These are phyloP conservation scores for Corymbia calophylla DNA, from an alignment of 441 rosid genomes.

Conservation along the genomic window DNA sequence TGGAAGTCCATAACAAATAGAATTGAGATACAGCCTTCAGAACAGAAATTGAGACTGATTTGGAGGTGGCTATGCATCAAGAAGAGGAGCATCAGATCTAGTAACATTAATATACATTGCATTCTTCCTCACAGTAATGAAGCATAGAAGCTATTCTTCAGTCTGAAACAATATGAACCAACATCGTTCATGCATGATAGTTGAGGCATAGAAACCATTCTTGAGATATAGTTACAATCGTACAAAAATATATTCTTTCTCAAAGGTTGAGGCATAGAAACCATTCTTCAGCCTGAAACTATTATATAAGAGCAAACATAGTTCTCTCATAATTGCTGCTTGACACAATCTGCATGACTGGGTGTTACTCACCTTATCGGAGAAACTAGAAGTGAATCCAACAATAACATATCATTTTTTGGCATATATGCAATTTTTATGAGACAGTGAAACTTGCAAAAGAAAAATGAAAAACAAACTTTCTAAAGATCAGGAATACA, in stretches of 20 bases:
- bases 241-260: neutral
- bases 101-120: neutral
- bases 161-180: neutral
- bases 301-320: neutral
- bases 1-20: neutral
- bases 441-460: neutral
- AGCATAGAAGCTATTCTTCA: neutral
- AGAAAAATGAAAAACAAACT: neutral
- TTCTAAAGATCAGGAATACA: constrained; percentile 3
- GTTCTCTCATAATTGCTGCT: neutral
- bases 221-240: neutral
- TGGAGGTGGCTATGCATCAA: neutral
- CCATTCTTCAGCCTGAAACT: neutral
- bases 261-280: neutral
- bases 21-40: neutral
- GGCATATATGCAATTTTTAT: neutral
- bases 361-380: neutral
- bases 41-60: neutral
- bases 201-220: neutral
- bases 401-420: neutral
- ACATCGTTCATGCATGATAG: neutral
- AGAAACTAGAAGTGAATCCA: neutral
- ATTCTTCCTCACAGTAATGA: neutral
- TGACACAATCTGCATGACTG: neutral
- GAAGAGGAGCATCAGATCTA: neutral